phyloP scores from a whole-genome alignment of 2,329 filamentous ascomycete species.

The Colletotrichum noveboracense region DNA sequence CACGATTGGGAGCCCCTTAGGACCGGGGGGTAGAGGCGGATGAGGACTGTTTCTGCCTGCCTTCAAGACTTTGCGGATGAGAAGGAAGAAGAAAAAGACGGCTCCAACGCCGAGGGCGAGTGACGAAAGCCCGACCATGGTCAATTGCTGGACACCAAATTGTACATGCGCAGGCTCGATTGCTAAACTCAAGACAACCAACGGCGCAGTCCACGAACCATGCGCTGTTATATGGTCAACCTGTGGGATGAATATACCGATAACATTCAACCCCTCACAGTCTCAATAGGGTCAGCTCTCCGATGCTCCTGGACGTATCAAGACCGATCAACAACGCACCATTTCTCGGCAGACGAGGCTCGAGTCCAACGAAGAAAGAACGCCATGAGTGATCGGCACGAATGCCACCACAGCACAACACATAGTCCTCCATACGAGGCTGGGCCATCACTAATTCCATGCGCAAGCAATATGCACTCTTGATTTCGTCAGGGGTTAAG shows the following conservation, averaged over 20 bases:
- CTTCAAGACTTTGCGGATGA: not conserved
- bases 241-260: not conserved
- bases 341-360: not conserved
- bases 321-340: not conserved
- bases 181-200: not conserved
- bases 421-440: not conserved
- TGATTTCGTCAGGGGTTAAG: not conserved
- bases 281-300: not conserved
- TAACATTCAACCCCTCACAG: not conserved
- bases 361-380: not conserved
- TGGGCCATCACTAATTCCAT: not conserved
- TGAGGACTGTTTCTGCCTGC: not conserved
- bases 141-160: not conserved
- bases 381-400: not conserved
- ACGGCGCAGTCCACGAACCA: not conserved
- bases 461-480: not conserved
- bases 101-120: not conserved
- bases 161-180: not conserved
- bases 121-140: not conserved
- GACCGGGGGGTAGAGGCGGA: constrained; percentile 27
- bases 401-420: not conserved
- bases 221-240: not conserved
- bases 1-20: constrained; percentile 41
- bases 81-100: not conserved
- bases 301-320: not conserved